Evolutionary conservation across 2,329 filamentous ascomycete genomes (phyloP).

Genomic region (Endoconidiophora laricicola): DNA sequence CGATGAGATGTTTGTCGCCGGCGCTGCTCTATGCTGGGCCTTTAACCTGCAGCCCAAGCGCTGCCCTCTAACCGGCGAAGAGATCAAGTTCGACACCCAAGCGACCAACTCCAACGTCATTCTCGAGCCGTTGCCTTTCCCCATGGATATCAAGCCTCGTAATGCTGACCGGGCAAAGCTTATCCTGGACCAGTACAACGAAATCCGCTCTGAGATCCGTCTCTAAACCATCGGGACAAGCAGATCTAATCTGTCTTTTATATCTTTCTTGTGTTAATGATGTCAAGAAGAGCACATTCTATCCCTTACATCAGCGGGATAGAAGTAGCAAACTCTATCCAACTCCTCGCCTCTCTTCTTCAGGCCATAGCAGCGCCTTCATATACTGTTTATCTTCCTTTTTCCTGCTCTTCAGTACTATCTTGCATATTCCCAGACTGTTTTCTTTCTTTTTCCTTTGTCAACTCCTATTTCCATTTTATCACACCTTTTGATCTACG

Average conservation of each 20-base stretch:
- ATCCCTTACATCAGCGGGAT: too few relatives aligned
- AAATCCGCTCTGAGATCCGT: slow-evolving; percentile 19
- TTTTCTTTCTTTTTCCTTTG: too few relatives aligned
- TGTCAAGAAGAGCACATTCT: background rate
- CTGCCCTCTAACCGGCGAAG: slow-evolving; percentile 26
- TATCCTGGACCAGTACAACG: slow-evolving; percentile 24
- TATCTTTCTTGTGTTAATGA: background rate
- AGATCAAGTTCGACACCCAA: slow-evolving; percentile 30
- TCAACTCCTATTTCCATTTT: too few relatives aligned
- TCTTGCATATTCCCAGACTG: too few relatives aligned
- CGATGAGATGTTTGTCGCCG: slow-evolving; percentile 37
- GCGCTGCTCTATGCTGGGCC: slow-evolving; percentile 32
- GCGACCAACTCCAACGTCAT: slow-evolving; percentile 37
- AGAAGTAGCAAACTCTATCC: background rate
- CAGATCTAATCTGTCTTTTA: background rate
- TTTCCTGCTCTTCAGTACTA: too few relatives aligned
- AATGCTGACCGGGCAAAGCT: slow-evolving; percentile 22
- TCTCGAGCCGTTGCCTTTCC: slow-evolving; percentile 31
- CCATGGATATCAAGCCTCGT: slow-evolving; percentile 28
- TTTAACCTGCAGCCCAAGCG: slow-evolving; percentile 27
- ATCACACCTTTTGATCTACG: too few relatives aligned
- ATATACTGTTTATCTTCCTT: too few relatives aligned
- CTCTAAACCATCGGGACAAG: slow-evolving; percentile 14
- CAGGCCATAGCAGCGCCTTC: background rate
- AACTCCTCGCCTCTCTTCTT: background rate